These are phyloP conservation scores for Zymoseptoria passerinii DNA, from an alignment of 2,329 filamentous ascomycete genomes.

Conservation along the genomic window DNA sequence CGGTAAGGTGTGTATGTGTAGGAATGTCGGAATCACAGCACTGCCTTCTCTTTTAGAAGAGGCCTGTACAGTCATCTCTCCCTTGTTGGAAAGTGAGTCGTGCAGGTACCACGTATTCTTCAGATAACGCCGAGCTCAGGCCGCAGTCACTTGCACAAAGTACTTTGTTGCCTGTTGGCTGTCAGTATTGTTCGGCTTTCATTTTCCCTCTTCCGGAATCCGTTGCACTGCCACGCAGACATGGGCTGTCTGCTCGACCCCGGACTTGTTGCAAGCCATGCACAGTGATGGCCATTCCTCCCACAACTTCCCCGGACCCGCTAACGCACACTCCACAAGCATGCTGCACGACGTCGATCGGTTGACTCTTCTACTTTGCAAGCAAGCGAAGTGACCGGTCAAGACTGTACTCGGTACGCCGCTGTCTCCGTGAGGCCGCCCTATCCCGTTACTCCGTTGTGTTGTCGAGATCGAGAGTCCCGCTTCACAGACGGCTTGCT, in stretches of 20 bases:
- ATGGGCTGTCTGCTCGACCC: not conserved
- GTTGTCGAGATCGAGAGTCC: too few species aligned
- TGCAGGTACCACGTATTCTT: not conserved
- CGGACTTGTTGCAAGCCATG: not conserved
- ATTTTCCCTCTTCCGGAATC: not conserved
- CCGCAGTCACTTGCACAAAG: not conserved
- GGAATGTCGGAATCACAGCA: not conserved
- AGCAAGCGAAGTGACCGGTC: not conserved
- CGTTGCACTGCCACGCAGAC: not conserved
- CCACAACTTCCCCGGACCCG: not conserved
- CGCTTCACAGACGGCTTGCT: too few species aligned
- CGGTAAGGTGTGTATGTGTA: not conserved
- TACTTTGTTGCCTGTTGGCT: not conserved
- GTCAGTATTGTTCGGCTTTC: not conserved
- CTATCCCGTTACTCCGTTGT: too few species aligned
- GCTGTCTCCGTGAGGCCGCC: not conserved
- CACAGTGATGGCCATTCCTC: not conserved
- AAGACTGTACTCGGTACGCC: not conserved
- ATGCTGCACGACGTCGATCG: not conserved
- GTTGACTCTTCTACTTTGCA: not conserved
- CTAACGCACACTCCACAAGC: not conserved
- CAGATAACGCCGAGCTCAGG: not conserved
- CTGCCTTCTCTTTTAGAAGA: not conserved
- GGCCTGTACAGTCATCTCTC: not conserved
- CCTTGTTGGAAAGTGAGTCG: not conserved